Base-by-base conservation (phyloP, 192 early-diverging fungal species). In the Coemansia sp. region DNA sequence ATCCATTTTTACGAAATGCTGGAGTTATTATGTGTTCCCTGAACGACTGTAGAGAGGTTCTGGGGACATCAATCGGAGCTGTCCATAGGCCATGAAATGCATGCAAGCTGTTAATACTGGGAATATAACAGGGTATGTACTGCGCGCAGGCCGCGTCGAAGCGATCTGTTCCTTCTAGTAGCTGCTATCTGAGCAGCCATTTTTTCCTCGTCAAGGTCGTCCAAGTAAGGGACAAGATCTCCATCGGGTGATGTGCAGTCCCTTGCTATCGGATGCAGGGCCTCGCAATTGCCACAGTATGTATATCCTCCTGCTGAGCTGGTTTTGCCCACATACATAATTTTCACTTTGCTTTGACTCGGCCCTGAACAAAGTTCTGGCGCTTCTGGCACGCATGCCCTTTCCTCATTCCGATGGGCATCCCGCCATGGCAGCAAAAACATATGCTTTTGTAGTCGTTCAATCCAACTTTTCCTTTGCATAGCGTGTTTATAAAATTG, bases 201-300 rank as follows among this genome's bases (percentile, higher is more conserved):
- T 37, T 64, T 18, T 39, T 71, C 67, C 18, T 80, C 74, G 57
- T 80, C 58, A 42, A 65, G 57, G n/a, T 80, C 78, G 46, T 80
- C 73, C 18, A 80, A 37, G 37, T 72, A 80, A 12, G 78, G 73
- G 42, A 80, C 73, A 3, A 67, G 55, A 26, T 72, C 55, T 19
- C 72, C 73, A 3, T 46, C 56, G 22, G 32, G 41, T n/a, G 11
- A 54, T 13, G 67, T 41, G 9, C 68, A 56, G 15, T 46, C 39
- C 9, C 62, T 56, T 21, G 61, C 52, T 41, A 65, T 40, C 41
- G 61, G 61, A 49, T 63, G 32, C 52, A 43, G 37, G 39, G 37
- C 55, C 21, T 26, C 51, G 22, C 51, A 54, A 18, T 26, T 61
- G 41, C n/a, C 42, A 6, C 54, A 55, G 54, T 68, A 47, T 10